A percentile compares a stretch with the other conserved stretches of the same genome.
Evolutionary conservation across 163 green algal genomes (phyloP).

Genomic region (Trebouxia gelatinosa): DNA sequence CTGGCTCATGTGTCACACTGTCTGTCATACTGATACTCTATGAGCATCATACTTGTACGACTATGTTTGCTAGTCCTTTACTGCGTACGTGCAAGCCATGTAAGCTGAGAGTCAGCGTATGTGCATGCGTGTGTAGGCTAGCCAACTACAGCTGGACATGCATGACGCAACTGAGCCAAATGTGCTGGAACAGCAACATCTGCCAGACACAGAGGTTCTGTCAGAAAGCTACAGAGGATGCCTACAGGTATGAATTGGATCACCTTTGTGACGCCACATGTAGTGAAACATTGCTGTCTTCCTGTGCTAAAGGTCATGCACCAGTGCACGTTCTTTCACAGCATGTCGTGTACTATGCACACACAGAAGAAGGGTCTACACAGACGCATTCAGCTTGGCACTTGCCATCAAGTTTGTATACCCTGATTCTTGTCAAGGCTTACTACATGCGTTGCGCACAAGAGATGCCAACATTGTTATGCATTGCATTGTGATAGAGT

Average conservation of each 20-base stretch:
- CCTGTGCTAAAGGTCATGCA: too few relatives aligned
- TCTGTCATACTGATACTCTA: too few relatives aligned
- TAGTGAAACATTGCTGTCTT: not conserved
- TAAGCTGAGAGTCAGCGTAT: too few relatives aligned
- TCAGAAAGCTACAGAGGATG: slow-evolving; percentile 69
- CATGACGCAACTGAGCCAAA: slow-evolving; percentile 72
- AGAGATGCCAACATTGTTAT: too few relatives aligned
- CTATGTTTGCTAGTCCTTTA: too few relatives aligned
- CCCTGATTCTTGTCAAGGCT: not conserved
- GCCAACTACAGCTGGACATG: slow-evolving; percentile 51
- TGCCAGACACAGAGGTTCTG: slow-evolving; percentile 72
- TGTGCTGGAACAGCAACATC: slow-evolving; percentile 58
- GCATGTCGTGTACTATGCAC: not conserved
- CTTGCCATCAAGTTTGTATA: not conserved
- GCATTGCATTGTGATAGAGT: too few relatives aligned
- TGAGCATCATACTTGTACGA: too few relatives aligned
- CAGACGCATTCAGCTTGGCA: not conserved
- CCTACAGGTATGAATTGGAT: slow-evolving; percentile 51
- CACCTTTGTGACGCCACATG: not conserved
- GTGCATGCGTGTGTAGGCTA: slow-evolving; percentile 18
- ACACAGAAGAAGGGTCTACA: not conserved
- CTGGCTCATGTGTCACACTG: too few relatives aligned
- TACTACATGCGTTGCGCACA: not conserved
- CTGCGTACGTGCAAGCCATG: too few relatives aligned
- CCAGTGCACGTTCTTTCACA: not conserved